Percentiles rank a stretch among this genome's conserved stretches.
These are phyloP conservation scores for Sporobolus alterniflorus DNA, from an alignment of 202 grass and related monocot genomes.

Conservation along the genomic window DNA sequence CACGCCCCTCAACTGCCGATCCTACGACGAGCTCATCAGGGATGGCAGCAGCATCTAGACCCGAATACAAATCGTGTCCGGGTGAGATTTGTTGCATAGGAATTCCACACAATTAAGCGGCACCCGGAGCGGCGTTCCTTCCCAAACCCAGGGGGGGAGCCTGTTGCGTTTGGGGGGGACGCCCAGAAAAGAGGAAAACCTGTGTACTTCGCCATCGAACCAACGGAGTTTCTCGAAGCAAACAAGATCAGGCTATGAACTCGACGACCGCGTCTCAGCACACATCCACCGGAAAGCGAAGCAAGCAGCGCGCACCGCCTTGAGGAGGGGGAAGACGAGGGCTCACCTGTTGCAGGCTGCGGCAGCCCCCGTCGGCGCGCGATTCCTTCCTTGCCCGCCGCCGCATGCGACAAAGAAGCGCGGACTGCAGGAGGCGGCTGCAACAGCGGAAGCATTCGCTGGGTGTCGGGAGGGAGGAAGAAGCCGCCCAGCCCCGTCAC, in stretches of 20 bases:
- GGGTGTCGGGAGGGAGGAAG: neutral
- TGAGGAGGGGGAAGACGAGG: neutral
- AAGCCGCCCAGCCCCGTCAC: neutral
- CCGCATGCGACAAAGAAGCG: neutral
- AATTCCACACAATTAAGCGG: too few relatives aligned
- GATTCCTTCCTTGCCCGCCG: constrained; percentile 22
- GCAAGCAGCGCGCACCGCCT: neutral
- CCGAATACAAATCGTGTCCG: too few relatives aligned
- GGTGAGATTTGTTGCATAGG: too few relatives aligned
- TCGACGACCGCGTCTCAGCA: neutral
- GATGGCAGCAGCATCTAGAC: too few relatives aligned
- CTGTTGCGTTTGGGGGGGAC: neutral
- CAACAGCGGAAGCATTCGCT: neutral
- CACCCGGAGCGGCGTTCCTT: too few relatives aligned
- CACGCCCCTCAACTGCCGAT: too few relatives aligned
- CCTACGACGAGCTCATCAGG: too few relatives aligned
- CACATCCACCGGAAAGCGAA: neutral
- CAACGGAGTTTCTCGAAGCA: neutral
- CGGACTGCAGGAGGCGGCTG: neutral
- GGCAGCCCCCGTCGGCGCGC: neutral
- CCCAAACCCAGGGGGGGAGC: neutral
- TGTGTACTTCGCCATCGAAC: neutral
- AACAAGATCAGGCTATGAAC: neutral
- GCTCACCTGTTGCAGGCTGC: constrained; percentile 33
- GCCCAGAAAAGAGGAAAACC: neutral